Evolutionary conservation across 108 stramenopile species (phyloP).

Genomic region (Parietichytrium sp.): DNA sequence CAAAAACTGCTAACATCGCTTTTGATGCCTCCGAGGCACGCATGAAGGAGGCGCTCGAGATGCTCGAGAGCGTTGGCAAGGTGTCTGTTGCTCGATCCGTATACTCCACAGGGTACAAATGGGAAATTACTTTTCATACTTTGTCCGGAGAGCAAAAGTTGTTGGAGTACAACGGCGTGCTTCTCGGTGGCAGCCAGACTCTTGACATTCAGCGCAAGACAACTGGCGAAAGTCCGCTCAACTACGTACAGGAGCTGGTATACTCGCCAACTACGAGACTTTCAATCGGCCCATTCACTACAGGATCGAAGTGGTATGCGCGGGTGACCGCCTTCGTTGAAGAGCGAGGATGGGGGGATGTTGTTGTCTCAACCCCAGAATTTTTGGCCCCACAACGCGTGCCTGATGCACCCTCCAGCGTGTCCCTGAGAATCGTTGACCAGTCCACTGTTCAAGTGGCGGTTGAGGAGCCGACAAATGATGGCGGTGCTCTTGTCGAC

Average conservation of each 20-base stretch:
- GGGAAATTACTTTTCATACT: neutral
- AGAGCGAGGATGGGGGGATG: neutral
- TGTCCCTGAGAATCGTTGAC: neutral
- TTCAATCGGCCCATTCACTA: neutral
- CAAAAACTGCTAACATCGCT: conserved; percentile 41
- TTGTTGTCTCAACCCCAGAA: neutral
- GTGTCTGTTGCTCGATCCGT: conserved; percentile 53
- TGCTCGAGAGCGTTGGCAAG: conserved; percentile 57
- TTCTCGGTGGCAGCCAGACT: neutral
- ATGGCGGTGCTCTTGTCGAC: neutral
- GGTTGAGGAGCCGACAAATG: neutral
- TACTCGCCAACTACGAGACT: neutral
- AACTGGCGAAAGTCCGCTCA: neutral
- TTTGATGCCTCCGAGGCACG: conserved; percentile 41
- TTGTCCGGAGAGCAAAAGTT: neutral
- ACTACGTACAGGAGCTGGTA: neutral
- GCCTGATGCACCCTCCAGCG: neutral
- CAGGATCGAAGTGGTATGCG: neutral
- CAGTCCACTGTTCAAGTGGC: neutral
- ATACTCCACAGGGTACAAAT: neutral
- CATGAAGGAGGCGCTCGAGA: conserved; percentile 60
- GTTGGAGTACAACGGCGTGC: neutral
- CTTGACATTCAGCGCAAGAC: neutral
- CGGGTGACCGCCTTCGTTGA: neutral
- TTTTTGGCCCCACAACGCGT: neutral